Conservation (phyloP, 768 basidiomycete species). For the Gloeopeniophorella convolvens region DNA sequence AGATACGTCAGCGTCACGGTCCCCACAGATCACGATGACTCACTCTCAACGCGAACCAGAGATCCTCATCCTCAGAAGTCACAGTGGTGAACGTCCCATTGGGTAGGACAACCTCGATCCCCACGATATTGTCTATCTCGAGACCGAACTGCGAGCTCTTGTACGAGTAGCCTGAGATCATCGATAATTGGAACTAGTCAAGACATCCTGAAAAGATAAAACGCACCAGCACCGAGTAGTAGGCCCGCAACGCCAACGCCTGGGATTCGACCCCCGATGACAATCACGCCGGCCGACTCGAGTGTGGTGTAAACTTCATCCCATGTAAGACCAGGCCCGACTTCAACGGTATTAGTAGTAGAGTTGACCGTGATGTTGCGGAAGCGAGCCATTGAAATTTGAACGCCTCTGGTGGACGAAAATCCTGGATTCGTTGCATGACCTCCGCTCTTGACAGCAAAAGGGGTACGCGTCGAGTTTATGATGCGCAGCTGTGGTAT, state of each 20-base stretch:
- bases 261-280: slow-evolving; percentile 21
- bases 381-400: slow-evolving; percentile 24
- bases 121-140: slow-evolving; percentile 30
- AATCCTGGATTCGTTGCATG: slow-evolving; percentile 22
- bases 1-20: too few relatives aligned
- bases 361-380: neutral
- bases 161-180: slow-evolving; percentile 26
- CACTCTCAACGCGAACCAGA: slow-evolving; percentile 16
- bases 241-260: slow-evolving; percentile 23
- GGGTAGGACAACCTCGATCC: slow-evolving; percentile 27
- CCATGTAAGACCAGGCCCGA: slow-evolving; percentile 24
- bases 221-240: slow-evolving; percentile 23
- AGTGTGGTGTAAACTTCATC: slow-evolving; percentile 22
- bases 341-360: slow-evolving; percentile 4
- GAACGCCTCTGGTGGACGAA: slow-evolving; percentile 25
- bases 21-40: too few relatives aligned
- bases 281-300: slow-evolving; percentile 14
- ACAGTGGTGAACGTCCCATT: slow-evolving; percentile 21
- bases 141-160: slow-evolving; percentile 30
- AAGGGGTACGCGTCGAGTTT: neutral
- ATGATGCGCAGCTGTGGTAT: slow-evolving; percentile 13
- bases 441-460: slow-evolving; percentile 23
- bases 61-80: slow-evolving; percentile 4
- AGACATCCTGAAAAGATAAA: too few relatives aligned
- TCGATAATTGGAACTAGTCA: too few relatives aligned